A percentile compares a stretch with the other conserved stretches of the same genome.
These are phyloP conservation scores for Artomyces pyxidatus DNA, from an alignment of 768 basidiomycete genomes.

Conservation along the genomic window DNA sequence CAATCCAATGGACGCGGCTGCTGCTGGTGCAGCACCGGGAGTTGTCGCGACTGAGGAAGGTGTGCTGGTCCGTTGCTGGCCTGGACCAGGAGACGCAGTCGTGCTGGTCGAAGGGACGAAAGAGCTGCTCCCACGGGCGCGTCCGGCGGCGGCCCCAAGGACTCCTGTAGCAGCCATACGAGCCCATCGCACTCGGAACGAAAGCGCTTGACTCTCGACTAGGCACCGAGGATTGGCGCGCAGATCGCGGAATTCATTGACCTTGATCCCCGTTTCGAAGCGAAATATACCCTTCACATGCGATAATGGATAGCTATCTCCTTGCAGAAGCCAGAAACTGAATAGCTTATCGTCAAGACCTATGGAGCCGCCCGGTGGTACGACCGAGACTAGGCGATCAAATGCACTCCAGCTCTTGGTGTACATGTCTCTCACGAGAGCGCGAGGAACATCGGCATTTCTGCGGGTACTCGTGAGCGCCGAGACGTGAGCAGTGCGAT, in stretches of 20 bases:
- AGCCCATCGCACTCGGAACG: constrained; percentile 79
- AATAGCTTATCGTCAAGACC: constrained; percentile 92
- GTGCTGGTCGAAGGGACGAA: constrained; percentile 19
- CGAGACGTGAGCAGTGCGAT: not conserved
- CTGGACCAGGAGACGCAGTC: constrained; percentile 11
- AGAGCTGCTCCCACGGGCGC: constrained; percentile 20
- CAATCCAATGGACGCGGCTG: constrained; percentile 24
- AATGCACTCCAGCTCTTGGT: constrained; percentile 92
- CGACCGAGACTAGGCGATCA: constrained; percentile 79
- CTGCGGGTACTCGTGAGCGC: constrained; percentile 27
- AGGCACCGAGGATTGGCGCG: constrained; percentile 85
- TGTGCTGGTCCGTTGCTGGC: constrained; percentile 11
- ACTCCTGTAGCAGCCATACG: constrained; percentile 63
- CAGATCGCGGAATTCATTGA: constrained; percentile 81
- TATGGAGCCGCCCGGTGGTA: constrained; percentile 85
- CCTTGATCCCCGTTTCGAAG: constrained; percentile 84
- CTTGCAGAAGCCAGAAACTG: constrained; percentile 82
- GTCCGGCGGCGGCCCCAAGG: constrained; percentile 36
- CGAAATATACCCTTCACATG: constrained; percentile 82
- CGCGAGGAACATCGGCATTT: constrained; percentile 80
- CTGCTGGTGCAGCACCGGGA: constrained; percentile 1
- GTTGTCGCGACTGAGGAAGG: constrained; percentile 3
- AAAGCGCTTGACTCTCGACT: constrained; percentile 72
- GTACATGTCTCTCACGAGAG: constrained; percentile 83
- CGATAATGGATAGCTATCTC: constrained; percentile 64